Percentiles rank a stretch among this genome's conserved stretches.
Evolutionary conservation across 139 green algal species (phyloP).

Genomic region (Coelastrella sp.): DNA sequence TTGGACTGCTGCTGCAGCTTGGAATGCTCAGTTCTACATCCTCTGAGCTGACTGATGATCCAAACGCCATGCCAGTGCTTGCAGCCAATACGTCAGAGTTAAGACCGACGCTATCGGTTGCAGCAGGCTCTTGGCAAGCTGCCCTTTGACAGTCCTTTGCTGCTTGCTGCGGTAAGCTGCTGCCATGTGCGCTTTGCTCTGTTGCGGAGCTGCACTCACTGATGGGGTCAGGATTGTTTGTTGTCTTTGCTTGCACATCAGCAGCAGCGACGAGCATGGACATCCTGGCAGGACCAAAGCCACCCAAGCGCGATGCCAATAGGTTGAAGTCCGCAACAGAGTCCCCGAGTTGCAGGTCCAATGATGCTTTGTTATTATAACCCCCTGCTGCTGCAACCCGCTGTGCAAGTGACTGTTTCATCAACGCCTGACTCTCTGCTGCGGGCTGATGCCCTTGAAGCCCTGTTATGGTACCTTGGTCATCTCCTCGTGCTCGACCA

Average conservation of each 20-base stretch:
- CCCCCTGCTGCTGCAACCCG: not conserved
- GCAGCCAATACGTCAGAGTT: not conserved
- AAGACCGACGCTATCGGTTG: not conserved
- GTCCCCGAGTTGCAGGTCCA: constrained; percentile 3
- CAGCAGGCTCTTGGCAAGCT: not conserved
- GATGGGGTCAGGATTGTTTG: not conserved
- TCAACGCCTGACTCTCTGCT: not conserved
- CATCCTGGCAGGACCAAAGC: not conserved
- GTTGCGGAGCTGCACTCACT: not conserved
- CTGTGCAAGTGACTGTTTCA: not conserved
- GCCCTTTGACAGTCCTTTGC: not conserved
- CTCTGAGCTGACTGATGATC: not conserved
- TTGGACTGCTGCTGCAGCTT: constrained; percentile 16
- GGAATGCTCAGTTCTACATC: not conserved
- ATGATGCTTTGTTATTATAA: not conserved
- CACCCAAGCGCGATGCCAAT: not conserved
- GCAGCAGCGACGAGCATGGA: not conserved
- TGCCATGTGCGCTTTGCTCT: not conserved
- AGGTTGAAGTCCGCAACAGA: constrained; percentile 18
- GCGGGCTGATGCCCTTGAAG: not conserved
- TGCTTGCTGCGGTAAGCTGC: too few species aligned
- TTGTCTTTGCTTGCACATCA: not conserved
- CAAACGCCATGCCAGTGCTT: not conserved
- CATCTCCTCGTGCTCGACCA: not conserved
- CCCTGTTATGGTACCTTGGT: not conserved